Evolutionary conservation across 192 early-diverging fungal genomes (phyloP), one percentile per base, ranked within the genome.

Genomic region (Geosiphon pyriformis): DNA sequence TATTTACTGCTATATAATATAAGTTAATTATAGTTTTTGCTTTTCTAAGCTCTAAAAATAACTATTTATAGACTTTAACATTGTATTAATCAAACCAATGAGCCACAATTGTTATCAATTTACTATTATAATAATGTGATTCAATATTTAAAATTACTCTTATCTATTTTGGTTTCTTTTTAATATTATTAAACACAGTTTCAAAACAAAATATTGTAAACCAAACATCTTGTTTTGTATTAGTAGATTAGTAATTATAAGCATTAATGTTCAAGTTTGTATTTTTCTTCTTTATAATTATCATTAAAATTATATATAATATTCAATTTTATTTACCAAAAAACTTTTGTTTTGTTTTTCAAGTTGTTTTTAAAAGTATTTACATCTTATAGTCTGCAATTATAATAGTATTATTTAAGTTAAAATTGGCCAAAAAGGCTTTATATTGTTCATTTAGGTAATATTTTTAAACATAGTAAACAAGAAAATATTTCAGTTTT

Each of bases 1-100:
- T 59, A 42, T 35, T 42, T 25, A 51, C 50, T 51, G n/a, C 20
- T 51, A 8, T 25, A n/a, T 51, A 10, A 51, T 51, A 25, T 51
- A 10, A 51, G 34, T 34, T 20, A 11, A 58, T 12, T 7, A 1
- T 31, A 33, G 30, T 57, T 32, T 51, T 57, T 33, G 55, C 30
- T 33, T 57, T 32, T 17, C 30, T 17, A 57, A 32, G 55, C 20
- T 57, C 29, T 3, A 57, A 32, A 57, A 57, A 57, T 11, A 57
- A 57, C 55, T 32, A 34, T 23, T 8, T 51, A 0, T 8, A 0
- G 26, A 51, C 50, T 51, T 51, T 0, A 51, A 58, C 22, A 58
- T 20, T 34, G 12, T 58, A 58, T 32, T n/a, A 58, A 2, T 58
- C 56, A 58, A 34, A n/a, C 32, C 56, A 58, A 58, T 58, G 30